Percentiles rank a stretch among this genome's conserved stretches.
Evolutionary conservation across 805 yeast species (phyloP).

Genomic region (Ogataea naganishii): DNA sequence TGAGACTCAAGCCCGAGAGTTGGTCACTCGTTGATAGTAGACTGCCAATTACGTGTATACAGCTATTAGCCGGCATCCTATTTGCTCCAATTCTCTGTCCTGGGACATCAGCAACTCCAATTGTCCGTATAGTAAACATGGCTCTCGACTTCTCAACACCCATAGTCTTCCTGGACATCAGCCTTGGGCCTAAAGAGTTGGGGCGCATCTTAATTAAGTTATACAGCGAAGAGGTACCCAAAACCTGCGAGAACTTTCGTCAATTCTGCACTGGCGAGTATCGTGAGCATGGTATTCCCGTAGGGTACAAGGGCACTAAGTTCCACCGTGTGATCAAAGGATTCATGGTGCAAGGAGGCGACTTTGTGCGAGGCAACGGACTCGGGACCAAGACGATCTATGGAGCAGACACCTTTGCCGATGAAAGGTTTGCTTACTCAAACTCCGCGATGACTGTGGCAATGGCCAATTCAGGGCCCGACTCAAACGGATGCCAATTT

Average conservation of each 20-base stretch:
- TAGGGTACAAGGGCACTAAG: conserved; percentile 31
- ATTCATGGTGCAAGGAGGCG: conserved; percentile 27
- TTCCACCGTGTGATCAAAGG: conserved; percentile 35
- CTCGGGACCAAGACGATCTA: conserved; percentile 33
- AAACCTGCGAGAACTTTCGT: conserved; percentile 41
- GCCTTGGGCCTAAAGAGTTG: conserved; percentile 18
- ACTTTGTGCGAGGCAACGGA: conserved; percentile 34
- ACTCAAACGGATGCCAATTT: conserved; percentile 40
- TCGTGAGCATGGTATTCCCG: conserved; percentile 27
- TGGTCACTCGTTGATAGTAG: too few relatives aligned
- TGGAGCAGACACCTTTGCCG: conserved; percentile 31
- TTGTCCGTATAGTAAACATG: too few relatives aligned
- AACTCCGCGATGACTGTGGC: conserved; percentile 21
- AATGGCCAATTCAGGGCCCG: conserved; percentile 35
- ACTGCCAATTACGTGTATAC: too few relatives aligned
- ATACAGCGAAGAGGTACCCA: conserved; percentile 30
- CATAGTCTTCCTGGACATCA: conserved; percentile 33
- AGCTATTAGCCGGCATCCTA: too few relatives aligned
- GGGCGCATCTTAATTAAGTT: conserved; percentile 40
- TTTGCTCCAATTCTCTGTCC: too few relatives aligned
- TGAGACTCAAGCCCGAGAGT: too few relatives aligned
- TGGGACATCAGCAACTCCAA: too few relatives aligned
- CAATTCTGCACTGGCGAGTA: conserved; percentile 45
- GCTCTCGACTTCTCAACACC: conserved; percentile 14
- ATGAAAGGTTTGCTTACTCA: conserved; percentile 29